Conservation (phyloP, 805 yeast species). For the Metschnikowia kofuensis region DNA sequence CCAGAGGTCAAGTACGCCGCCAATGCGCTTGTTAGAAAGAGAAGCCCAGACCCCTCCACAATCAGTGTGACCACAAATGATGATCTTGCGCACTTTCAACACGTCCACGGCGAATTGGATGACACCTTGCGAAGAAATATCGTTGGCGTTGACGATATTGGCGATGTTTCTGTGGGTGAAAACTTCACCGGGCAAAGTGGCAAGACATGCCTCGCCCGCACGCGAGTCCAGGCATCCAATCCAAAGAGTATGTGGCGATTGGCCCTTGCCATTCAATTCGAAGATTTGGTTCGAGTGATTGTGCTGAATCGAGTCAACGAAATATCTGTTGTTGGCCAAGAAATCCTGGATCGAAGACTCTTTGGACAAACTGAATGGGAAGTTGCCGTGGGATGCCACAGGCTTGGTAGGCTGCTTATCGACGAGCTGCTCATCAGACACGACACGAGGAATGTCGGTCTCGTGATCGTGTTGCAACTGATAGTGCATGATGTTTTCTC, state of each 20-base stretch:
- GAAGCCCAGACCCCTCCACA: slow-evolving; percentile 24
- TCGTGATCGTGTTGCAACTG: slow-evolving; percentile 40
- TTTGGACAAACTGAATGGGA: slow-evolving; percentile 47
- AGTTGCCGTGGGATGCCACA: slow-evolving; percentile 21
- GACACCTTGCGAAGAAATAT: slow-evolving; percentile 20
- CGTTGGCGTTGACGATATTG: slow-evolving; percentile 20
- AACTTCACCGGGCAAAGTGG: slow-evolving; percentile 21
- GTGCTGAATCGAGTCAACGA: slow-evolving; percentile 19
- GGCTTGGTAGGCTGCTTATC: slow-evolving; percentile 14
- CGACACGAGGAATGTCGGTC: slow-evolving; percentile 26
- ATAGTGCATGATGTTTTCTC: slow-evolving; percentile 39
- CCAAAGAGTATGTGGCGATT: slow-evolving; percentile 22
- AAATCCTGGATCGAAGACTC: slow-evolving; percentile 20
- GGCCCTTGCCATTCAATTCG: slow-evolving; percentile 21
- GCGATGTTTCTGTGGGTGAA: slow-evolving; percentile 23
- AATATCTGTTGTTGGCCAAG: slow-evolving; percentile 20
- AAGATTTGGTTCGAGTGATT: slow-evolving; percentile 19
- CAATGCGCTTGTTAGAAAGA: slow-evolving; percentile 19
- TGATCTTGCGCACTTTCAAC: slow-evolving; percentile 20
- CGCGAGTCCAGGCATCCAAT: slow-evolving; percentile 22
- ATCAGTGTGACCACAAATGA: slow-evolving; percentile 22
- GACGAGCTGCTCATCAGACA: slow-evolving; percentile 2
- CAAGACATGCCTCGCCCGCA: slow-evolving; percentile 20
- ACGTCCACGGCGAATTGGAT: slow-evolving; percentile 22
- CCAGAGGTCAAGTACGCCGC: slow-evolving; percentile 23